phyloP scores from a whole-genome alignment of 2,329 filamentous ascomycete species.

The Lomentospora prolificans region DNA sequence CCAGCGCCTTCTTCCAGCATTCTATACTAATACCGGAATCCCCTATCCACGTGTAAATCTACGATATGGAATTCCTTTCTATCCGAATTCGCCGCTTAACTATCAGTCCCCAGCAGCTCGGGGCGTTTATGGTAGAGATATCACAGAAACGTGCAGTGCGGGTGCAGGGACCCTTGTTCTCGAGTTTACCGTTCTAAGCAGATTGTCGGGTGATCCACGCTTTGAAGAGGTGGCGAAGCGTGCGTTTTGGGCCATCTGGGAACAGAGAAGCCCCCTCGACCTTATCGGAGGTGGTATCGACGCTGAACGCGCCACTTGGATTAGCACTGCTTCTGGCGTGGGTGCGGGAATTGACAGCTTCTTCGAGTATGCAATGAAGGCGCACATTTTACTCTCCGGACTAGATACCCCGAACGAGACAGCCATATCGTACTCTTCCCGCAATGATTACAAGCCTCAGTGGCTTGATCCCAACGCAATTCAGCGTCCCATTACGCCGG shows the following conservation, averaged over 20 bases:
- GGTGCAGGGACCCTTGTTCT: conserved; percentile 92
- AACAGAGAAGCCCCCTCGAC: conserved; percentile 71
- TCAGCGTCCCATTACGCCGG: conserved; percentile 48
- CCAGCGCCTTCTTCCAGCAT: conserved; percentile 77
- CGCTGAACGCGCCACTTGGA: conserved; percentile 83
- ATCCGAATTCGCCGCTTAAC: conserved; percentile 74
- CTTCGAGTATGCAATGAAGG: conserved; percentile 96
- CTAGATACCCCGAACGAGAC: conserved; percentile 45
- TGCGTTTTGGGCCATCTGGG: conserved; percentile 97
- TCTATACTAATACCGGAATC: conserved; percentile 82
- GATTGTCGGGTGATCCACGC: conserved; percentile 74
- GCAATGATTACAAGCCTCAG: conserved; percentile 10
- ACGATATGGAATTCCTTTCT: conserved; percentile 83
- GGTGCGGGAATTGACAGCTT: conserved; percentile 97
- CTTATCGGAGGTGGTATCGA: conserved; percentile 88
- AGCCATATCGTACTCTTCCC: conserved; percentile 25
- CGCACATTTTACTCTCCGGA: conserved; percentile 80
- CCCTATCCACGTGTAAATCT: conserved; percentile 94
- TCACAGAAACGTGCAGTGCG: conserved; percentile 93
- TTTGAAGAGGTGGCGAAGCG: conserved; percentile 85
- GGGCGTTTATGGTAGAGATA: conserved; percentile 39
- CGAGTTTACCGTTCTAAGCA: conserved; percentile 84
- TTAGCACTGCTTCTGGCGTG: conserved; percentile 81
- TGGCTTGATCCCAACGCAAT: conserved; percentile 57
- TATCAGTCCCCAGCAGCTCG: conserved; percentile 18